A percentile compares a stretch with the other conserved stretches of the same genome.
Evolutionary conservation across 768 basidiomycete species (phyloP).

Genomic region (Calvatia gigantea): DNA sequence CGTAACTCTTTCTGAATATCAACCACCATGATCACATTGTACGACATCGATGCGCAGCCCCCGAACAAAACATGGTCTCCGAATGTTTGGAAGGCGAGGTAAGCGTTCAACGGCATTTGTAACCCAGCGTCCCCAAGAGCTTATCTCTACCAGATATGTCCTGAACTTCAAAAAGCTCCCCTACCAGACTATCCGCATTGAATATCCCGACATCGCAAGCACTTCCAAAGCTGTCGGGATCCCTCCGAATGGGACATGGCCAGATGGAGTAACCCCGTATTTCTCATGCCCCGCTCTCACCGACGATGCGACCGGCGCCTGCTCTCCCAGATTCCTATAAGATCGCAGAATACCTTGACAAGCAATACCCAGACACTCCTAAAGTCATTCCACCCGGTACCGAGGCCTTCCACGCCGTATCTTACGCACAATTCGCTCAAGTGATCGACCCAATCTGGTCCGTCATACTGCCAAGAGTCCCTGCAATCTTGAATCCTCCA

Average conservation of each 20-base stretch:
- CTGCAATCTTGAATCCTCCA: constrained; percentile 14
- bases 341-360: constrained; percentile 44
- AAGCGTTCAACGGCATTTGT: constrained; percentile 6
- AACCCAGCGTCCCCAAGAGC: not conserved
- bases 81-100: constrained; percentile 13
- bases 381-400: constrained; percentile 30
- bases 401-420: constrained; percentile 27
- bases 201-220: constrained; percentile 35
- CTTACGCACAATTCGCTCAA: constrained; percentile 17
- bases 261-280: constrained; percentile 20
- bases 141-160: constrained; percentile 9
- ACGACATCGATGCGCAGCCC: constrained; percentile 7
- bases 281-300: constrained; percentile 44
- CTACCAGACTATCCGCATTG: constrained; percentile 39
- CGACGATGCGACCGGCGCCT: constrained; percentile 32
- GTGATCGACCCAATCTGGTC: constrained; percentile 6
- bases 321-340: constrained; percentile 31
- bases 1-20: too few species aligned
- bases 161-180: constrained; percentile 11
- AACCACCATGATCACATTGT: constrained; percentile 16
- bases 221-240: constrained; percentile 27
- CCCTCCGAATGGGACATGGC: constrained; percentile 19
- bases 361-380: constrained; percentile 34
- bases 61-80: constrained; percentile 6
- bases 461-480: constrained; percentile 7